A percentile compares a stretch with the other conserved stretches of the same genome.
phyloP scores from a whole-genome alignment of 2,329 filamentous ascomycete genomes.

The Calonectria leucothoes region DNA sequence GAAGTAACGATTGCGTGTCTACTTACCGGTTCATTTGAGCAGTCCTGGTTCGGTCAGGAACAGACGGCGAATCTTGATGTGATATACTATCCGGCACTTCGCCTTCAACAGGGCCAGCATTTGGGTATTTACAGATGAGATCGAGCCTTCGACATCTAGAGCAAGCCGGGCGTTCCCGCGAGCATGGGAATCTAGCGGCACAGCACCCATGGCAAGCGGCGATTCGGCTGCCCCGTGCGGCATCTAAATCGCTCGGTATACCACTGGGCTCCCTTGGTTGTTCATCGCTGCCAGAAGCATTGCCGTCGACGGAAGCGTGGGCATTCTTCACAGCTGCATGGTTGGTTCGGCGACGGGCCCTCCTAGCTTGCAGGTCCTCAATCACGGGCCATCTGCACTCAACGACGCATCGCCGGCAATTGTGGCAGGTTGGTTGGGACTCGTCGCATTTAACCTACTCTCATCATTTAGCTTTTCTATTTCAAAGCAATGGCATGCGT shows the following conservation, averaged over 20 bases:
- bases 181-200: neutral
- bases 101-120: neutral
- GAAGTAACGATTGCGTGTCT: neutral
- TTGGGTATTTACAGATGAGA: neutral
- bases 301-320: neutral
- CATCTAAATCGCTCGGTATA: neutral
- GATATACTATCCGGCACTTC: no score
- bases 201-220: neutral
- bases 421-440: conserved; percentile 7
- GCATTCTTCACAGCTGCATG: neutral
- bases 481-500: no score
- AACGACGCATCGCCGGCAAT: conserved; percentile 7
- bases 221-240: neutral
- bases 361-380: neutral
- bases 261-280: no score
- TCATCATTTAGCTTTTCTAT: neutral
- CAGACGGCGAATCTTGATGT: neutral
- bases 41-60: no score
- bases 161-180: neutral
- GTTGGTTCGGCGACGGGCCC: neutral
- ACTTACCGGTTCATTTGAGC: neutral
- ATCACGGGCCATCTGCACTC: conserved; percentile 16
- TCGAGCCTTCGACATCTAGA: neutral
- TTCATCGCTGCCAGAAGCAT: neutral
- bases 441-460: conserved; percentile 13